Evolutionary conservation across 441 rosid genomes (phyloP).

Genomic region (Erodium chrysanthum): DNA sequence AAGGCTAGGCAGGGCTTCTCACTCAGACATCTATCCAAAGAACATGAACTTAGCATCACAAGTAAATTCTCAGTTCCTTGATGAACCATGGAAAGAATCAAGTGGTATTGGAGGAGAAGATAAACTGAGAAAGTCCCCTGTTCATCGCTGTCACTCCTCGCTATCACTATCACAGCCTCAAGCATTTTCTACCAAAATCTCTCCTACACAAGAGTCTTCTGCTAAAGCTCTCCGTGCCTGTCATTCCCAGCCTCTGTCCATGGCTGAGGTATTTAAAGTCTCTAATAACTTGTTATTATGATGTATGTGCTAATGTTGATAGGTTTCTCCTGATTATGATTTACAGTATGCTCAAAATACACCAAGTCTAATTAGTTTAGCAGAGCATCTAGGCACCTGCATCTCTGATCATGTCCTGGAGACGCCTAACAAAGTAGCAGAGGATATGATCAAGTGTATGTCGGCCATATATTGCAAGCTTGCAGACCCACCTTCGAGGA

Average conservation of each 20-base stretch:
- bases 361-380: slow-evolving; percentile 63
- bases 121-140: no score
- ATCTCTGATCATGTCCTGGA: slow-evolving; percentile 81
- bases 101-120: no score
- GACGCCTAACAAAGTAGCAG: slow-evolving; percentile 74
- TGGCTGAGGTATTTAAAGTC: slow-evolving; percentile 47
- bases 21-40: slow-evolving; percentile 28
- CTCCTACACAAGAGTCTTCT: slow-evolving; percentile 44
- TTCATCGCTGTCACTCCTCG: slow-evolving; percentile 40
- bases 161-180: slow-evolving; percentile 43
- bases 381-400: slow-evolving; percentile 80
- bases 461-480: slow-evolving; percentile 77
- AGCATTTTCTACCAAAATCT: slow-evolving; percentile 36
- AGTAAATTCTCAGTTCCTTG: background rate
- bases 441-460: slow-evolving; percentile 90
- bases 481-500: slow-evolving; percentile 57
- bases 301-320: no score
- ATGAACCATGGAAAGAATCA: no score
- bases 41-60: slow-evolving; percentile 26
- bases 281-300: no score
- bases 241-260: slow-evolving; percentile 74
- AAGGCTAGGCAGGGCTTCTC: slow-evolving; percentile 21
- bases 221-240: slow-evolving; percentile 48
- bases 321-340: no score
- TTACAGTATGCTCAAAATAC: slow-evolving; percentile 51